phyloP scores from a whole-genome alignment of 306 rosid genomes.

The Pachyrhizus erosus region DNA sequence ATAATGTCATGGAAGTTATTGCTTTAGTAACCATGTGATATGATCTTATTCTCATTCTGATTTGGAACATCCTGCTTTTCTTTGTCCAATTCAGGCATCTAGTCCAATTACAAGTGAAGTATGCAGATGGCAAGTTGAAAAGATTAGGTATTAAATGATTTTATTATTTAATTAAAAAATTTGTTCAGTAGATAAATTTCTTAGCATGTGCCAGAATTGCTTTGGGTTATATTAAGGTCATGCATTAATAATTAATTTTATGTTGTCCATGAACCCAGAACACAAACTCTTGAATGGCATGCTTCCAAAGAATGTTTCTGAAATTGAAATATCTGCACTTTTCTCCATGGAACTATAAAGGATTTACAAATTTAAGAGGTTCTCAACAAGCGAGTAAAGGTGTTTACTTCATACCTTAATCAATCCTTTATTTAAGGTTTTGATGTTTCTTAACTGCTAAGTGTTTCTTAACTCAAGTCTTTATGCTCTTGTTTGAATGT shows the following conservation, averaged over 20 bases:
- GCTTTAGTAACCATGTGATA: slow-evolving; percentile 38
- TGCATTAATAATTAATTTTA: slow-evolving; percentile 38
- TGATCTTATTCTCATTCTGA: slow-evolving; percentile 43
- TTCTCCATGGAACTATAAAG: slow-evolving; percentile 85
- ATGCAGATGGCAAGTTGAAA: slow-evolving; percentile 99
- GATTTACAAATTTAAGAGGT: slow-evolving; percentile 94
- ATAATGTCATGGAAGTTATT: slow-evolving; percentile 12
- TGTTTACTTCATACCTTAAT: slow-evolving; percentile 39
- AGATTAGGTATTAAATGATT: slow-evolving; percentile 76
- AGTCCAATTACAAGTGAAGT: slow-evolving; percentile 99
- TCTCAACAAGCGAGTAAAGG: slow-evolving; percentile 98
- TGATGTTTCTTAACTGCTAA: slow-evolving; percentile 25
- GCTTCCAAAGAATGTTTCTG: slow-evolving; percentile 97
- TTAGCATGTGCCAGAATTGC: slow-evolving; percentile 27
- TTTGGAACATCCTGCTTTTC: slow-evolving; percentile 42
- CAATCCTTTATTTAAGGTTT: slow-evolving; percentile 3
- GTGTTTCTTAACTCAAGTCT: slow-evolving; percentile 73
- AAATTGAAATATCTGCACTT: slow-evolving; percentile 77
- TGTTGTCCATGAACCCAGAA: slow-evolving; percentile 59
- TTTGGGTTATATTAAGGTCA: slow-evolving; percentile 15
- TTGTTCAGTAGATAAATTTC: slow-evolving; percentile 18
- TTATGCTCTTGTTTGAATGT: slow-evolving; percentile 93
- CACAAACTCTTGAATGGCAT: slow-evolving; percentile 97
- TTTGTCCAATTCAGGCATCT: slow-evolving; percentile 81
- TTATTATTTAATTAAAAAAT: slow-evolving; percentile 37